Conservation (phyloP, 1,284 basidiomycete genomes). For the Ustilago trichophora region DNA sequence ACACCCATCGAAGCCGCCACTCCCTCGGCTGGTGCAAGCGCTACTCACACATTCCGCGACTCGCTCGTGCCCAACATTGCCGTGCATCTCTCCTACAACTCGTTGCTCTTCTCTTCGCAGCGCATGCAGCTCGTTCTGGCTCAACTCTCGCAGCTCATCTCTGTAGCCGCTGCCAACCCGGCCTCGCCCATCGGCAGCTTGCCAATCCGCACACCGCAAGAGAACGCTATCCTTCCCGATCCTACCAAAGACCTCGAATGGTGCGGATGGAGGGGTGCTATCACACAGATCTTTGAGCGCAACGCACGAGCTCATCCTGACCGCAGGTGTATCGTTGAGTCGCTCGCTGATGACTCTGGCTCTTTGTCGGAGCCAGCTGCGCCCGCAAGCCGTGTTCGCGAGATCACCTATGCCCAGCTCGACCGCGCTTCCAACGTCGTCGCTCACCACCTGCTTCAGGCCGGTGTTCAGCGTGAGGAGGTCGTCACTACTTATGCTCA, state of each 20-base stretch:
- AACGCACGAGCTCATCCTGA: conserved; percentile 61
- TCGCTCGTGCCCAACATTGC: conserved; percentile 74
- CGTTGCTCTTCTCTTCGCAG: conserved; percentile 84
- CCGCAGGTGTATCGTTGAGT: conserved; percentile 68
- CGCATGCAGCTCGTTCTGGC: conserved; percentile 83
- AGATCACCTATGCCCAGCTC: conserved; percentile 83
- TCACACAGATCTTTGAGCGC: conserved; percentile 74
- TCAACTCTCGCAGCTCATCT: conserved; percentile 83
- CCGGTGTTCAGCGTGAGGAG: conserved; percentile 89
- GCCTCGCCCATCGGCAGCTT: conserved; percentile 61
- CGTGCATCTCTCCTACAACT: conserved; percentile 90
- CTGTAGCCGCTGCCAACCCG: conserved; percentile 73
- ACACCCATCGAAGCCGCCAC: conserved; percentile 16
- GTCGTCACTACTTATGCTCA: conserved; percentile 99
- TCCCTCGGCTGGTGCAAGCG: conserved; percentile 5
- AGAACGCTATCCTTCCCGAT: conserved; percentile 80
- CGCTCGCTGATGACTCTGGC: conserved; percentile 68
- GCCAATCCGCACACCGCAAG: conserved; percentile 70
- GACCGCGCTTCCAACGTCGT: conserved; percentile 87
- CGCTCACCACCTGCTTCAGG: conserved; percentile 86
- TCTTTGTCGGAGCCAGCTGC: conserved; percentile 74
- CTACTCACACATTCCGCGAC: conserved; percentile 34
- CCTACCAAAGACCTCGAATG: conserved; percentile 90
- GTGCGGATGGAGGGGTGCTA: conserved; percentile 96
- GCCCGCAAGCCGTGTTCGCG: conserved; percentile 71